phyloP scores from a whole-genome alignment of 139 green algal genomes.

The Chlamydomonas sp. region DNA sequence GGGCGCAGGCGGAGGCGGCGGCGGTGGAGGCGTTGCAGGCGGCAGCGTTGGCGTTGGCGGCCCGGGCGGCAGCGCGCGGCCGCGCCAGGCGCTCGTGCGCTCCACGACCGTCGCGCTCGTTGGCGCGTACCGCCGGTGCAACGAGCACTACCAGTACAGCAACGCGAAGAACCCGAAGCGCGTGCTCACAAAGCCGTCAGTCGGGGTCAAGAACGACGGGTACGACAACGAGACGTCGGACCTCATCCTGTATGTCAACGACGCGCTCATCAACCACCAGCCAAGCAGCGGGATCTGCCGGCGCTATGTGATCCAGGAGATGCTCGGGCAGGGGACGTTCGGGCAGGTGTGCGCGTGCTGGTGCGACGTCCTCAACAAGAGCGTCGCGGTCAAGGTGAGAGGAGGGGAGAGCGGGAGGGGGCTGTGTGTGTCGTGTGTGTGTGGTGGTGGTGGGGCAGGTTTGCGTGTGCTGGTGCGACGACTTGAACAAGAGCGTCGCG shows the following conservation, averaged over 20 bases:
- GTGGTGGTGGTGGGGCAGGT: no score
- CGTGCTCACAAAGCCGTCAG: constrained; percentile 65
- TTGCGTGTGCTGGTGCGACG: constrained; percentile 55
- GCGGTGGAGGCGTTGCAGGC: no score
- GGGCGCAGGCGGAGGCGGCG: no score
- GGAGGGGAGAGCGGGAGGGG: no score
- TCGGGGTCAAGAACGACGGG: constrained; percentile 56
- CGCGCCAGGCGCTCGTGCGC: constrained; percentile 13
- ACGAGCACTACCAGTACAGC: constrained; percentile 27
- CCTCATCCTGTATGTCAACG: constrained; percentile 73
- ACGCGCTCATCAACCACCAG: constrained; percentile 50
- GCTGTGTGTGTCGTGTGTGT: no score
- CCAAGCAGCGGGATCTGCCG: constrained; percentile 15
- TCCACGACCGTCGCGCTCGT: constrained; percentile 17
- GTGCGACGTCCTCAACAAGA: constrained; percentile 34
- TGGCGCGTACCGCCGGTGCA: constrained; percentile 32
- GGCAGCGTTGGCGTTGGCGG: no score
- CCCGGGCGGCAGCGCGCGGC: no score
- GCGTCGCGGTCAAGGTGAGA: constrained; percentile 57
- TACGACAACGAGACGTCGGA: constrained; percentile 82
- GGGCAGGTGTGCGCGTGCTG: constrained; percentile 84
- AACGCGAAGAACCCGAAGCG: constrained; percentile 29
- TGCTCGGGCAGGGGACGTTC: constrained; percentile 91
- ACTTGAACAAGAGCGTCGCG: constrained; percentile 22
- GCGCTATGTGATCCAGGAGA: constrained; percentile 22